Conservation (phyloP, 2,329 filamentous ascomycete species). For the Chaetomium globosum region DNA sequence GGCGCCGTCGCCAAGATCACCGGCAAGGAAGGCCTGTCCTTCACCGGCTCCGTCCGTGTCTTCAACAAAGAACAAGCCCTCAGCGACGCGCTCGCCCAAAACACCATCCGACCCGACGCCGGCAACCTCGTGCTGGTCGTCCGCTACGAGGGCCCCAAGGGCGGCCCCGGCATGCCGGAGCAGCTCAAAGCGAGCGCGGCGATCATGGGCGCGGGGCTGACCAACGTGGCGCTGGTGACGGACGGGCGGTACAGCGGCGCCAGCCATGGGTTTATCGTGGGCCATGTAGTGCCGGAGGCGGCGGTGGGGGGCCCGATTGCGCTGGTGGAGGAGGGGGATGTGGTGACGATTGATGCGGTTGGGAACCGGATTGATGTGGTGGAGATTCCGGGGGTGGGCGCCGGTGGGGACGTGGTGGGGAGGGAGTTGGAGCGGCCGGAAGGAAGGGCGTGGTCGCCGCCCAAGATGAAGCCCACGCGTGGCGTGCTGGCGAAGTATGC, state of each 20-base stretch:
- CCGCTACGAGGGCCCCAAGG: constrained; percentile 90
- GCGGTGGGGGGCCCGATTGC: constrained; percentile 87
- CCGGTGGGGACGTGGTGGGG: constrained; percentile 25
- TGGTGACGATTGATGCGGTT: constrained; percentile 83
- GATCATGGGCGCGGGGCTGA: constrained; percentile 88
- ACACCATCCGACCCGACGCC: constrained; percentile 52
- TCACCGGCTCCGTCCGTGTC: constrained; percentile 77
- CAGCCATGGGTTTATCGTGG: constrained; percentile 89
- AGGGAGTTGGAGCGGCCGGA: constrained; percentile 62
- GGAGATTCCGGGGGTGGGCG: constrained; percentile 59
- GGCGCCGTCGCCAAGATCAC: constrained; percentile 96
- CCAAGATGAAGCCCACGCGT: constrained; percentile 72
- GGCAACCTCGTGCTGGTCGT: constrained; percentile 90
- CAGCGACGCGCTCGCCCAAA: constrained; percentile 69
- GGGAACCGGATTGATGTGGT: constrained; percentile 70
- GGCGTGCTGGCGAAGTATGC: constrained; percentile 92
- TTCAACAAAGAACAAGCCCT: constrained; percentile 86
- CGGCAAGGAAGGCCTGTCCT: constrained; percentile 84
- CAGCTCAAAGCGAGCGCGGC: constrained; percentile 85
- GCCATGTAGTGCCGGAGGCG: constrained; percentile 89
- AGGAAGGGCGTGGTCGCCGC: constrained; percentile 66
- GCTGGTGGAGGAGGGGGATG: constrained; percentile 76
- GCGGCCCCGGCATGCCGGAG: constrained; percentile 95
- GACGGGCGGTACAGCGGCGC: constrained; percentile 90
- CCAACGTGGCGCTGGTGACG: constrained; percentile 86